Percentiles rank a stretch among this genome's conserved stretches.
phyloP scores from a whole-genome alignment of 371 early-diverging fungal genomes.

The Circinella minor region DNA sequence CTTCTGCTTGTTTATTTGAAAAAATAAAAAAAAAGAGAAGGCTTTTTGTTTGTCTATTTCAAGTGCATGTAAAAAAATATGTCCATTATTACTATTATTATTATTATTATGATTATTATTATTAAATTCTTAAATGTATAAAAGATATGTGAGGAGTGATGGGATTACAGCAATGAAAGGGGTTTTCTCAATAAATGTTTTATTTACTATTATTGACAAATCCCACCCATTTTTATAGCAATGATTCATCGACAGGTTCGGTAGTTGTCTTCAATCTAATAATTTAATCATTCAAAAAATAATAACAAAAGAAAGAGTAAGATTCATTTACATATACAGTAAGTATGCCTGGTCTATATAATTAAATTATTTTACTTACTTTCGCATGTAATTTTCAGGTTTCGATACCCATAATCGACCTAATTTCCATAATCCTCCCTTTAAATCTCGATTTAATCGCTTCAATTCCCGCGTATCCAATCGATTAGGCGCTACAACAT shows the following conservation, averaged over 20 bases:
- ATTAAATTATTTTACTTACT: constrained; percentile 40
- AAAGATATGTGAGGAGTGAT: too few species aligned
- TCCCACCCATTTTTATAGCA: too few species aligned
- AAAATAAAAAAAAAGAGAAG: too few species aligned
- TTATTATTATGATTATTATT: too few species aligned
- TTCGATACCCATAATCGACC: constrained; percentile 55
- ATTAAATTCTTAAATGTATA: too few species aligned
- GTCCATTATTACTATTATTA: too few species aligned
- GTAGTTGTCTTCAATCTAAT: not conserved
- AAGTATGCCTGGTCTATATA: not conserved
- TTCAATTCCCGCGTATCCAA: constrained; percentile 58
- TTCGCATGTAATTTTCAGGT: constrained; percentile 60
- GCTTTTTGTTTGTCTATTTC: too few species aligned
- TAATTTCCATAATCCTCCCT: constrained; percentile 60
- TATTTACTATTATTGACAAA: too few species aligned
- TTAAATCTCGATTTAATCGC: constrained; percentile 62
- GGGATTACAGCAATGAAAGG: too few species aligned
- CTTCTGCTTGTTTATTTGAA: too few species aligned
- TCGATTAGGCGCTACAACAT: constrained; percentile 60
- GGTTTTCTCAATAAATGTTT: too few species aligned
- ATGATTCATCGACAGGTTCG: not conserved
- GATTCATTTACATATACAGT: not conserved
- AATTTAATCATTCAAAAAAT: not conserved
- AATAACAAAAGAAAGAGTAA: not conserved
- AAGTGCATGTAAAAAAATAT: too few species aligned